A percentile compares a stretch with the other conserved stretches of the same genome.
phyloP scores from a whole-genome alignment of 345 rosid genomes.

The Sisymbrium irio region DNA sequence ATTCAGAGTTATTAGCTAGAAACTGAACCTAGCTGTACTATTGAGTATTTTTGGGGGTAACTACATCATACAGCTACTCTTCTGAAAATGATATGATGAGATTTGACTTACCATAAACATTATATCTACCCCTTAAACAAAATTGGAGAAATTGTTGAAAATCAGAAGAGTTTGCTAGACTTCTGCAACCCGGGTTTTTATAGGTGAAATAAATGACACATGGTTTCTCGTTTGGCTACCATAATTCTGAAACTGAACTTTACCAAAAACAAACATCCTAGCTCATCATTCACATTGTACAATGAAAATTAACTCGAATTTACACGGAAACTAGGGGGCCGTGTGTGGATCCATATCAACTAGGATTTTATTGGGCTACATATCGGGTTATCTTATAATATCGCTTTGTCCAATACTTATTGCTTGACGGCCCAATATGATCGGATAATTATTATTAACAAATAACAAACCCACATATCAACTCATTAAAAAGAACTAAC shows the following conservation, averaged over 20 bases:
- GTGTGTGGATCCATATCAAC: neutral
- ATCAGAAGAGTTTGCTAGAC: neutral
- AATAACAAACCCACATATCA: too few species aligned
- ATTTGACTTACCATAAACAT: conserved; percentile 1
- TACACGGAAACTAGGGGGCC: neutral
- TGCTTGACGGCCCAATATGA: neutral
- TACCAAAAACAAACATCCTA: neutral
- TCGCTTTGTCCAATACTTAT: neutral
- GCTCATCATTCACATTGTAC: neutral
- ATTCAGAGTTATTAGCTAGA: neutral
- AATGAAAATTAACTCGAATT: neutral
- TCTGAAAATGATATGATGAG: conserved; percentile 6
- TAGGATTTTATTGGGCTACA: neutral
- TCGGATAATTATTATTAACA: neutral
- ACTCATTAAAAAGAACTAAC: too few species aligned
- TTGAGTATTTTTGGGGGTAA: neutral
- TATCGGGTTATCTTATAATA: neutral
- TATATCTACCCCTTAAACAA: neutral
- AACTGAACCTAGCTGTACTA: neutral
- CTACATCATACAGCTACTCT: neutral
- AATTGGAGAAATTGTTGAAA: neutral
- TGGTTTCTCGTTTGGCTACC: neutral
- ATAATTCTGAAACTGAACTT: neutral
- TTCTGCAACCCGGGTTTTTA: neutral
- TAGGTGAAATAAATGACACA: neutral